phyloP scores from a whole-genome alignment of 139 green algal genomes.

The Chlamydomonas sphaeroides region DNA sequence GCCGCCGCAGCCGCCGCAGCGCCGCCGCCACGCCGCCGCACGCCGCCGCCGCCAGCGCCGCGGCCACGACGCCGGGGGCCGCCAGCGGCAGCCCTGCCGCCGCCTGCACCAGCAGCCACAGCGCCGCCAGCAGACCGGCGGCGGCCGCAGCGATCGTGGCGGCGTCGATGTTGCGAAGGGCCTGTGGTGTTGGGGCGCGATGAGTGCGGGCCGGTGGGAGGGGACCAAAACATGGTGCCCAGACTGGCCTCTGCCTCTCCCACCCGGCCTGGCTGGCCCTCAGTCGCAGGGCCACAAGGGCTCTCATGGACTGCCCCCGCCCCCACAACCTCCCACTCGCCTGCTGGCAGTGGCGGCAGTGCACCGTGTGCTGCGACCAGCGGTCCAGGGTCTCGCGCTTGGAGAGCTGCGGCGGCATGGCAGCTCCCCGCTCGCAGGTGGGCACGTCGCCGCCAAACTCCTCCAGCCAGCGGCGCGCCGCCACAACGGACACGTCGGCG shows the following conservation, averaged over 20 bases:
- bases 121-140: neutral
- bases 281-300: no score
- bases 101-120: neutral
- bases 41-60: neutral
- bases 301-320: no score
- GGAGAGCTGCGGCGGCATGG: constrained; percentile 10
- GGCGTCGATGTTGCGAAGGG: constrained; percentile 12
- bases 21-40: neutral
- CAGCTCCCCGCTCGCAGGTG: constrained; percentile 12
- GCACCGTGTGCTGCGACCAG: constrained; percentile 24
- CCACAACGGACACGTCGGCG: constrained; percentile 18
- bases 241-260: no score
- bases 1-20: constrained; percentile 1
- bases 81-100: neutral
- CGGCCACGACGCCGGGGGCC: neutral
- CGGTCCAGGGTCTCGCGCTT: constrained; percentile 23
- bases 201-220: no score
- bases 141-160: neutral
- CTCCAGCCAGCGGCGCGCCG: constrained; percentile 22
- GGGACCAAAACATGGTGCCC: no score
- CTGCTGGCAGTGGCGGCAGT: constrained; percentile 9
- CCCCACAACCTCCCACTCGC: neutral
- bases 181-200: neutral
- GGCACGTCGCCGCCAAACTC: constrained; percentile 4
- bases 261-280: no score